Evolutionary conservation across 2,329 filamentous ascomycete genomes (phyloP).

Genomic region (Trichothecium roseum): DNA sequence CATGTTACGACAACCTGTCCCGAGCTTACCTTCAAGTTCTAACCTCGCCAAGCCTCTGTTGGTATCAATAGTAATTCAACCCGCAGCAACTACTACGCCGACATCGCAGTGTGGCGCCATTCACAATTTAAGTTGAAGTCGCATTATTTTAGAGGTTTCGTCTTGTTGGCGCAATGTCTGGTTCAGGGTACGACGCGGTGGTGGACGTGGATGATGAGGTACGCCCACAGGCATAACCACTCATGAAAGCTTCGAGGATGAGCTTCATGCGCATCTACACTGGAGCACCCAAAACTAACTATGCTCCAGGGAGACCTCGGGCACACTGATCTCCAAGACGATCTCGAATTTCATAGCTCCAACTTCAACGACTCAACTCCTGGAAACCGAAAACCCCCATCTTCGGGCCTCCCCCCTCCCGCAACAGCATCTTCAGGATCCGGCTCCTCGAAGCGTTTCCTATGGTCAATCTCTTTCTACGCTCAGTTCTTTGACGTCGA

Average conservation of each 20-base stretch:
- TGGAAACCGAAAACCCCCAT: slow-evolving; percentile 36
- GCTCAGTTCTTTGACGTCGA: slow-evolving; percentile 98
- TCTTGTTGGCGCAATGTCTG: slow-evolving; percentile 48
- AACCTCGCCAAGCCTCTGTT: not conserved
- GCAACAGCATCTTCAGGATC: slow-evolving; percentile 37
- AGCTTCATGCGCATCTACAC: slow-evolving; percentile 2
- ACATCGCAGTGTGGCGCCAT: no score
- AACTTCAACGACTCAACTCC: slow-evolving; percentile 58
- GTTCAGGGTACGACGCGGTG: slow-evolving; percentile 91
- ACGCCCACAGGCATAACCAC: slow-evolving; percentile 6
- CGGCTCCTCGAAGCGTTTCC: slow-evolving; percentile 64
- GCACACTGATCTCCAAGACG: slow-evolving; percentile 95
- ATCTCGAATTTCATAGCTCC: slow-evolving; percentile 97
- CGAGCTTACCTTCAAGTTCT: slow-evolving; percentile 9
- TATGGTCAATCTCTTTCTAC: slow-evolving; percentile 92
- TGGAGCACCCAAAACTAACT: not conserved
- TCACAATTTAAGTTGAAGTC: not conserved
- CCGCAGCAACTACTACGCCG: not conserved
- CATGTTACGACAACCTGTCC: slow-evolving; percentile 21
- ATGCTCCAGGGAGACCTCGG: slow-evolving; percentile 76
- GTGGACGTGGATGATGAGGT: slow-evolving; percentile 97
- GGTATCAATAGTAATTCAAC: not conserved
- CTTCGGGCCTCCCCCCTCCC: slow-evolving; percentile 45
- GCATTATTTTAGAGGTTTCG: not conserved
- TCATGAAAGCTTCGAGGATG: not conserved